Conservation (phyloP, 2,329 filamentous ascomycete species). For the Trichoderma oligosporum region DNA sequence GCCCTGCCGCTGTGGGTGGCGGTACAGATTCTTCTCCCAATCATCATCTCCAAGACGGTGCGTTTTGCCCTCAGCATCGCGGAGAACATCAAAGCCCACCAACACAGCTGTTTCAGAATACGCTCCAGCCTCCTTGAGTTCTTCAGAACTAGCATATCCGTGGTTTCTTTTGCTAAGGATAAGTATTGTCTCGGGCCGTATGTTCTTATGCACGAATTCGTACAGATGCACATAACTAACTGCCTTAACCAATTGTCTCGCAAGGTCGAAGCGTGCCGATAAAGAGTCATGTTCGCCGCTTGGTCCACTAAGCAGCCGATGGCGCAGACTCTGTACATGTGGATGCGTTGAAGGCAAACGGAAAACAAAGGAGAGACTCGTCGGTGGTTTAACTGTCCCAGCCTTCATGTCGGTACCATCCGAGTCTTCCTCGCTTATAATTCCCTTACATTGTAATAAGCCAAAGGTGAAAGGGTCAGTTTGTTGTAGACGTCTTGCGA, state of each 20-base stretch:
- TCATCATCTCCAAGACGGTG: neutral
- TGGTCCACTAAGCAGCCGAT: neutral
- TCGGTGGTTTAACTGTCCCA: neutral
- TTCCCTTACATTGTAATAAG: neutral
- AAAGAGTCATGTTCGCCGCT: slow-evolving; percentile 14
- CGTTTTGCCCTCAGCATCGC: slow-evolving; percentile 19
- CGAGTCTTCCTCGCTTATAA: neutral
- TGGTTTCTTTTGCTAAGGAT: slow-evolving; percentile 25
- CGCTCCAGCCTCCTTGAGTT: neutral
- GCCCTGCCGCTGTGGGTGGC: slow-evolving; percentile 47
- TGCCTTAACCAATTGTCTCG: slow-evolving; percentile 33
- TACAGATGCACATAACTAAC: slow-evolving; percentile 35
- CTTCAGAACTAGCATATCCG: neutral
- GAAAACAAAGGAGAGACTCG: neutral
- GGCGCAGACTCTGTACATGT: neutral
- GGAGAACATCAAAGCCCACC: slow-evolving; percentile 20
- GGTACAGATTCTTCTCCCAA: slow-evolving; percentile 41
- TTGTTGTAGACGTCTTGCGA: neutral
- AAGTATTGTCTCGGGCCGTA: slow-evolving; percentile 42
- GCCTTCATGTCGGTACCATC: neutral
- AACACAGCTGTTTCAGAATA: neutral
- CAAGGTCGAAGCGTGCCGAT: slow-evolving; percentile 34
- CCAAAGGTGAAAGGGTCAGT: slow-evolving; percentile 8
- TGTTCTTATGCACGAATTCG: slow-evolving; percentile 45
- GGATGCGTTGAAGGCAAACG: neutral